phyloP scores from a whole-genome alignment of 2,329 filamentous ascomycete species.

The Thermoascus crustaceus region DNA sequence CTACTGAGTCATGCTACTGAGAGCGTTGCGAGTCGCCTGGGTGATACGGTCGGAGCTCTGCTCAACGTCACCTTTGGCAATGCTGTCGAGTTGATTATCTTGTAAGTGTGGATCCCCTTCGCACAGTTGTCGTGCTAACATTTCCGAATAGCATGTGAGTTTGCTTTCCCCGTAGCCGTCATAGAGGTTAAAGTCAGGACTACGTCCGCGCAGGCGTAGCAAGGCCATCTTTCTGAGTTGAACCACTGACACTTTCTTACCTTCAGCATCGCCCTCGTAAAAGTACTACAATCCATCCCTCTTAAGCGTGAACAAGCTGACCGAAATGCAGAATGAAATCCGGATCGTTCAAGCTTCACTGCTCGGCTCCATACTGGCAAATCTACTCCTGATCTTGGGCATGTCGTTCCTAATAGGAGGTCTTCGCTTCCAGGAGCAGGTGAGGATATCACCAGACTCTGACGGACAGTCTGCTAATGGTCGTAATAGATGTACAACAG shows the following conservation, averaged over 20 bases:
- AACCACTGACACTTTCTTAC: not conserved
- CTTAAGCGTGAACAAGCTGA: not conserved
- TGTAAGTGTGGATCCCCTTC: constrained; percentile 39
- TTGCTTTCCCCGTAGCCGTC: too few species aligned
- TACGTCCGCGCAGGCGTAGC: too few species aligned
- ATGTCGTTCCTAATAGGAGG: constrained; percentile 88
- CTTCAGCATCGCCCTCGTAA: constrained; percentile 65
- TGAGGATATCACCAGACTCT: constrained; percentile 23
- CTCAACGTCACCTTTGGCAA: constrained; percentile 74
- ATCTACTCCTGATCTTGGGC: constrained; percentile 78
- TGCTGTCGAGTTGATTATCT: constrained; percentile 72
- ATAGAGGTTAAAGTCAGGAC: too few species aligned
- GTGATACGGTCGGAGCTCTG: constrained; percentile 63
- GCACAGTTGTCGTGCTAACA: constrained; percentile 8
- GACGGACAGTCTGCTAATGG: too few species aligned
- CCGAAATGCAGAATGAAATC: constrained; percentile 58
- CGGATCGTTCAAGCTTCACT: constrained; percentile 86
- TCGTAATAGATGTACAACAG: constrained; percentile 70
- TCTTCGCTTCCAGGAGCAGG: constrained; percentile 78
- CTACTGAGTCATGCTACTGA: constrained; percentile 67
- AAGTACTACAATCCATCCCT: constrained; percentile 36
- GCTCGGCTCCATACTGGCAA: constrained; percentile 81
- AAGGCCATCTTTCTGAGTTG: too few species aligned
- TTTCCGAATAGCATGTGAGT: constrained; percentile 46
- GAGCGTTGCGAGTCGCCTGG: constrained; percentile 63